Percentiles rank a stretch among this genome's conserved stretches.
Conservation (phyloP, 805 yeast species). For the Suhomyces xylopsoci region DNA sequence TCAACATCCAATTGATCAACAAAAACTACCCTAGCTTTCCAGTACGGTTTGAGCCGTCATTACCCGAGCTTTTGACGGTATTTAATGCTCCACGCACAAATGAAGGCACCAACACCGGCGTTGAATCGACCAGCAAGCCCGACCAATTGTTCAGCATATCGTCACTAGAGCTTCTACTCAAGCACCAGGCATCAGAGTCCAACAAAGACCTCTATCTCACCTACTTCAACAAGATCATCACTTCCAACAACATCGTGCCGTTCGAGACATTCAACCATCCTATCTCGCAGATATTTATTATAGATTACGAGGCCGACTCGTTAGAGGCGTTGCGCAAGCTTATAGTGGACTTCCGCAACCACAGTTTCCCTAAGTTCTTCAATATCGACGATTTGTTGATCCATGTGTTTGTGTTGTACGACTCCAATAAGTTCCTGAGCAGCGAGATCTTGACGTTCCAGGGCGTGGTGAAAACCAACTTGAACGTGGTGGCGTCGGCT, state of each 20-base stretch:
- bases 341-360: slow-evolving; percentile 48
- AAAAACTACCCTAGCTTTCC: slow-evolving; percentile 52
- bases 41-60: slow-evolving; percentile 48
- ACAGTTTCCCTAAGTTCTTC: slow-evolving; percentile 60
- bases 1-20: slow-evolving; percentile 51
- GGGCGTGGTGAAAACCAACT: slow-evolving; percentile 19
- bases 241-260: slow-evolving; percentile 61
- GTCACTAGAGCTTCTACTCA: slow-evolving; percentile 32
- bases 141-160: slow-evolving; percentile 36
- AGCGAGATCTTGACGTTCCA: slow-evolving; percentile 33
- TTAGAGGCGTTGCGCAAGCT: slow-evolving; percentile 56
- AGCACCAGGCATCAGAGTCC: slow-evolving; percentile 11
- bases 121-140: slow-evolving; percentile 13
- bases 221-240: slow-evolving; percentile 55
- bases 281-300: slow-evolving; percentile 64
- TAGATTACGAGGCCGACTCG: slow-evolving; percentile 51
- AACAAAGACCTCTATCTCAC: slow-evolving; percentile 46
- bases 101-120: neutral
- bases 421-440: slow-evolving; percentile 16
- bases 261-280: slow-evolving; percentile 91
- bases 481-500: slow-evolving; percentile 27
- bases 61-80: slow-evolving; percentile 37
- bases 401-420: slow-evolving; percentile 34
- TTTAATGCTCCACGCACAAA: slow-evolving; percentile 1
- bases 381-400: slow-evolving; percentile 60